These are phyloP conservation scores for Solanum sparsipilum DNA, from an alignment of 257 asterid genomes.

Conservation along the genomic window DNA sequence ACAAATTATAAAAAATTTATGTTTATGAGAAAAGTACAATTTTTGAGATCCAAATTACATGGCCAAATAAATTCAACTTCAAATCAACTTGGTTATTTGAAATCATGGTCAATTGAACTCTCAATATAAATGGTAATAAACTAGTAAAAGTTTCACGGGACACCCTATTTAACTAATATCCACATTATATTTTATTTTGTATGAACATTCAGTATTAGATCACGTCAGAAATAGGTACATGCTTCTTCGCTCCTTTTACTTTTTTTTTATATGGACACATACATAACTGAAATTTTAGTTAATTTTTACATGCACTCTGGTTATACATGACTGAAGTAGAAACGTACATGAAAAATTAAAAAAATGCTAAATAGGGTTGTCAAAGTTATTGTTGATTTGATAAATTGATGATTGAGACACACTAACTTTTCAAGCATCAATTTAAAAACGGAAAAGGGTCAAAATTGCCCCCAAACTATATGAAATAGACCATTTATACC, in stretches of 20 bases:
- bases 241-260: background rate
- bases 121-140: background rate
- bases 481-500: no score
- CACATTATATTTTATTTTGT: no score
- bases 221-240: no score
- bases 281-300: no score
- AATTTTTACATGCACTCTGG: background rate
- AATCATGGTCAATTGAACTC: background rate
- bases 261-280: background rate
- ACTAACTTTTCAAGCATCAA: background rate
- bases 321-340: background rate
- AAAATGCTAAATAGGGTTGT: background rate
- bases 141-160: background rate
- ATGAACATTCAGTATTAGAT: background rate
- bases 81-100: no score
- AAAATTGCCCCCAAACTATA: no score
- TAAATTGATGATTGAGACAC: background rate
- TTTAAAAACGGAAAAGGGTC: no score
- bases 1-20: background rate
- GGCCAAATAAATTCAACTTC: no score
- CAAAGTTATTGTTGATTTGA: background rate
- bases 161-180: background rate
- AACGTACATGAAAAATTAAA: no score
- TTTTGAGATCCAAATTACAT: no score
- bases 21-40: no score